Base-by-base conservation (phyloP, 352 stramenopile genomes). In the Detonula confervacea region DNA sequence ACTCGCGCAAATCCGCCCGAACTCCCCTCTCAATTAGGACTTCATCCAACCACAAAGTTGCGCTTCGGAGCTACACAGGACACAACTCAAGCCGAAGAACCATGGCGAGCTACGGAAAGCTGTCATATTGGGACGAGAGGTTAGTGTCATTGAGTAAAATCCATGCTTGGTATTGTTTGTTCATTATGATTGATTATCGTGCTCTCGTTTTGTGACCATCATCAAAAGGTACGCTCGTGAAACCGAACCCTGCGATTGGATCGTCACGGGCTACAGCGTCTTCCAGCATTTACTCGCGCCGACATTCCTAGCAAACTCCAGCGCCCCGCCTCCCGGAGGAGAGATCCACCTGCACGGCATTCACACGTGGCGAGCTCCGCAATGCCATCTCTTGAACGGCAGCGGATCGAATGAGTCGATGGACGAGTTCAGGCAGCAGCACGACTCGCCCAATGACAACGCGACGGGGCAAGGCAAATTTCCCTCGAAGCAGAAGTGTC, bases 31-130 rank as follows among this genome's bases (percentile, higher is more conserved):
- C 35, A 44, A 44, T 12, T 44, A 44, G 35, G 6, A 12, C 12
- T 44, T 44, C 12, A 44, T 44, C 35, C 35, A 44, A 44, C n/a
- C n/a, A n/a, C n/a, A n/a, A n/a, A n/a, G n/a, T n/a, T n/a, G n/a
- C n/a, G n/a, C n/a, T n/a, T n/a, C n/a, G n/a, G n/a, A n/a, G n/a
- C n/a, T n/a, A n/a, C n/a, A n/a, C n/a, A n/a, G n/a, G n/a, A n/a
- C 33, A 42, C 33, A 11, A 42, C 5, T 11, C 5, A 42, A 11
- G 33, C 33, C 33, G 33, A 42, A 42, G 33, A 42, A 42, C 33
- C 30, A 86, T 87, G 79, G 72, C 79, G 24, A 71, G 54, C 5
- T 82, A 87, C 30, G 79, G 79, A 42, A 87, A 77, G 64, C 59
- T 75, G 27, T 63, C 56, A 1, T 86, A 82, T 59, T 86, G 79